Conservation (phyloP, 192 early-diverging fungal genomes). For the Linnemannia zychae region DNA sequence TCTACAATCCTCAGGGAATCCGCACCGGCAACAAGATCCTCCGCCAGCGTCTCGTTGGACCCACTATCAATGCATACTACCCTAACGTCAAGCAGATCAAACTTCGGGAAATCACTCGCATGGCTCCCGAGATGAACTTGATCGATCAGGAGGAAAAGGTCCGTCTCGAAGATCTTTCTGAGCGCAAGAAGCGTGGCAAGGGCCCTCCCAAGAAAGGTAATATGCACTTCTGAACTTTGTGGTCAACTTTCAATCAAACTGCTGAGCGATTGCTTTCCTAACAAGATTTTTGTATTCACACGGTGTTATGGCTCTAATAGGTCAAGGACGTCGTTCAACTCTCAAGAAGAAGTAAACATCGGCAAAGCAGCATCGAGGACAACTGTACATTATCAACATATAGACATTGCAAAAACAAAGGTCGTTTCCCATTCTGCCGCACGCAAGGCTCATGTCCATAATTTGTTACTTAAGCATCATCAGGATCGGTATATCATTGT, state of each 20-base stretch:
- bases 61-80: conserved; percentile 75
- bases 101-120: conserved; percentile 63
- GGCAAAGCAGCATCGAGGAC: neutral
- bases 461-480: too few species aligned
- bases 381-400: conserved; percentile 4
- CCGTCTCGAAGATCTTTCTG: conserved; percentile 75
- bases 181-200: conserved; percentile 80
- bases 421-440: too few species aligned
- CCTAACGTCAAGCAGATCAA: conserved; percentile 67
- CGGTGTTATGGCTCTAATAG: conserved; percentile 46
- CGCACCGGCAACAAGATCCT: conserved; percentile 83
- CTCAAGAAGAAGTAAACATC: conserved; percentile 63
- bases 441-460: too few species aligned
- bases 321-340: conserved; percentile 69
- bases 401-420: neutral
- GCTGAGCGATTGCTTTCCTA: too few species aligned
- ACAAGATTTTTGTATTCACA: too few species aligned
- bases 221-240: neutral
- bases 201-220: conserved; percentile 83
- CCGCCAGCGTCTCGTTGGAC: conserved; percentile 75
- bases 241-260: neutral
- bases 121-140: conserved; percentile 66
- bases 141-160: conserved; percentile 73
- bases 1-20: conserved; percentile 77
- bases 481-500: too few species aligned